Evolutionary conservation across 768 basidiomycete genomes (phyloP), one percentile per base, ranked within the genome.

Genomic region (Multifurca ochricompacta): DNA sequence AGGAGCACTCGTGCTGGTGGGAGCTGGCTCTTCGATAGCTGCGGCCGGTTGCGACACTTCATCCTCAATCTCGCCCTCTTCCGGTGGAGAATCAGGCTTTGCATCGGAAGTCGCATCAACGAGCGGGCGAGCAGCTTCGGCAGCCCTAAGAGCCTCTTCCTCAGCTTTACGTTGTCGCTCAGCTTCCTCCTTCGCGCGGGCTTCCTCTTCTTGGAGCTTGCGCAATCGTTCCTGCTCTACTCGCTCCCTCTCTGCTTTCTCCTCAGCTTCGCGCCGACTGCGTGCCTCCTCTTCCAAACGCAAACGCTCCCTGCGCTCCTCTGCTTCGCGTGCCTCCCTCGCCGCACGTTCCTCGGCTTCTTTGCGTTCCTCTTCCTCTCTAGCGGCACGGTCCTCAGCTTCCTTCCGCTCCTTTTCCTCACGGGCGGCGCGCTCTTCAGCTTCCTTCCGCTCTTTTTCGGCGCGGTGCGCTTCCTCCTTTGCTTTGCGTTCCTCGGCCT

Each of bases 41-140:
- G 53, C 63, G 3, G 73, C 73, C 10, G 50, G 32, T 16, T 21
- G 43, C 3, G 28, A 43, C 28, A 75, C 73, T 23, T 69, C 65
- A 42, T 80, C 71, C 58, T 74, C 71, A 37, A 73, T 69, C 44
- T 78, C 74, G 45, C 72, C 71, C 25, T 77, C 75, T 62, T 80
- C 79, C 3, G 70, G 72, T 52, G 69, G 68, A 34, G 63, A 51
- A 6, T 71, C 71, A 27, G 70, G 66, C 32, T 63, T 53, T 40
- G 65, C 59, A 57, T 68, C 65, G 51, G 67, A 65, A 58, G 63
- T 53, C 6, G 67, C 63, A 6, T 60, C 62, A 11, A 46, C 39
- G 10, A 63, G 66, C 13, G 69, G 67, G 36, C 74, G 63, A 37
- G 73, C 74, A 53, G 73, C 73, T 50, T 76, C 67, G 7, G 64